Conservation (phyloP, 495 filamentous ascomycete genomes). For the Aspergillus nanangensis region DNA sequence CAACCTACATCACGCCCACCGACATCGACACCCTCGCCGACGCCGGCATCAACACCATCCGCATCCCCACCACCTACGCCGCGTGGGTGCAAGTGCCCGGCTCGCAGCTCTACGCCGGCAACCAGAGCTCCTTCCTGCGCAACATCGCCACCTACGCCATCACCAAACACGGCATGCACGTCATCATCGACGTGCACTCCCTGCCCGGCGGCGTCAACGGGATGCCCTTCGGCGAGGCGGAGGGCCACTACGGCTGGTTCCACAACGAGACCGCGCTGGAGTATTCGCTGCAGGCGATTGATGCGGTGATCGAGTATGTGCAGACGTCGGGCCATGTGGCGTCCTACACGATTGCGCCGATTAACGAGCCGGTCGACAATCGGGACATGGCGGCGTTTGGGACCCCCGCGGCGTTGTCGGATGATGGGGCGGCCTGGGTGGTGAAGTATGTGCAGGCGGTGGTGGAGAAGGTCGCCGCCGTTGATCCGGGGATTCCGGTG, state of each 20-base stretch:
- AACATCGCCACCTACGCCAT: constrained; percentile 19
- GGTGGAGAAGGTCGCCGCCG: constrained; percentile 5
- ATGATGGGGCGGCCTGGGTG: constrained; percentile 16
- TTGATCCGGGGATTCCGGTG: constrained; percentile 13
- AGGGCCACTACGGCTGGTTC: constrained; percentile 21
- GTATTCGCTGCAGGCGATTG: constrained; percentile 18
- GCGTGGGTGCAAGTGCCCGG: constrained; percentile 19
- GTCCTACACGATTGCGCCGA: constrained; percentile 19
- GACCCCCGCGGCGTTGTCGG: constrained; percentile 16
- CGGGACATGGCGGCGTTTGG: constrained; percentile 14
- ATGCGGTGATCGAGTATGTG: constrained; percentile 17
- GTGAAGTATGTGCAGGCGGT: constrained; percentile 15
- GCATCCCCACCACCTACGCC: constrained; percentile 20
- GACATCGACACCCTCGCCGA: constrained; percentile 21
- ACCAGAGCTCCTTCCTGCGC: constrained; percentile 15
- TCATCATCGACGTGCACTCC: constrained; percentile 23
- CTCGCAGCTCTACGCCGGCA: constrained; percentile 19
- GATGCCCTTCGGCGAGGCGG: constrained; percentile 21
- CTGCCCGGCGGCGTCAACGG: constrained; percentile 23
- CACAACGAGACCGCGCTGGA: constrained; percentile 17
- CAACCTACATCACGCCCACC: constrained; percentile 14
- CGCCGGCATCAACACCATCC: constrained; percentile 14
- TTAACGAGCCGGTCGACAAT: constrained; percentile 23
- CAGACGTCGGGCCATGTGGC: constrained; percentile 12
- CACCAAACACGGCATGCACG: constrained; percentile 18